Percentiles rank a stretch among this genome's conserved stretches.
Evolutionary conservation across 768 basidiomycete genomes (phyloP).

Genomic region (Lyophyllum shimeji): DNA sequence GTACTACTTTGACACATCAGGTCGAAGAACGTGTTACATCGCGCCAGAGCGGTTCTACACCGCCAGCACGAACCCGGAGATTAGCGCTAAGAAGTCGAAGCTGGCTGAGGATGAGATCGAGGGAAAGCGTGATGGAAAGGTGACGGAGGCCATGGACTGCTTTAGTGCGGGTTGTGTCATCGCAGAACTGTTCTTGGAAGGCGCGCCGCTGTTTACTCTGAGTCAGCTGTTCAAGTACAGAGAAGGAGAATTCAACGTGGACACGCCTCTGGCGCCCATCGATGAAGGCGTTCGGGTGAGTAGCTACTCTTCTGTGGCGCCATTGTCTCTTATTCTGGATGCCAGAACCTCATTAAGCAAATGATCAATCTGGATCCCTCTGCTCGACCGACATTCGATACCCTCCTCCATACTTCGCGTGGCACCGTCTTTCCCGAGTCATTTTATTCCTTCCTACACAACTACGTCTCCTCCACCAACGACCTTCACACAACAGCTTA

Average conservation of each 20-base stretch:
- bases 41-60: constrained; percentile 96
- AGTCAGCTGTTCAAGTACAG: constrained; percentile 95
- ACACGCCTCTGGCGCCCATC: constrained; percentile 67
- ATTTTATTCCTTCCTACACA: constrained; percentile 94
- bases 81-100: constrained; percentile 65
- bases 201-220: constrained; percentile 88
- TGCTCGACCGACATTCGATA: constrained; percentile 79
- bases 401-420: constrained; percentile 69
- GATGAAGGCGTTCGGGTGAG: constrained; percentile 80
- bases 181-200: constrained; percentile 94
- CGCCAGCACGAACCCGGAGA: constrained; percentile 62
- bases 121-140: constrained; percentile 72
- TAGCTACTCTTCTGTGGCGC: background rate
- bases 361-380: constrained; percentile 87
- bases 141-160: constrained; percentile 97
- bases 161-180: constrained; percentile 95
- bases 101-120: constrained; percentile 52
- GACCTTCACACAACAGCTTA: constrained; percentile 56
- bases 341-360: constrained; percentile 79
- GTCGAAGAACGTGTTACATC: constrained; percentile 90
- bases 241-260: constrained; percentile 79
- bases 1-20: constrained; percentile 96
- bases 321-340: constrained; percentile 24
- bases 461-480: constrained; percentile 80
- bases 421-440: constrained; percentile 85